A percentile compares a stretch with the other conserved stretches of the same genome.
phyloP scores from a whole-genome alignment of 2,329 filamentous ascomycete genomes.

The Aspergillus fumigatus region DNA sequence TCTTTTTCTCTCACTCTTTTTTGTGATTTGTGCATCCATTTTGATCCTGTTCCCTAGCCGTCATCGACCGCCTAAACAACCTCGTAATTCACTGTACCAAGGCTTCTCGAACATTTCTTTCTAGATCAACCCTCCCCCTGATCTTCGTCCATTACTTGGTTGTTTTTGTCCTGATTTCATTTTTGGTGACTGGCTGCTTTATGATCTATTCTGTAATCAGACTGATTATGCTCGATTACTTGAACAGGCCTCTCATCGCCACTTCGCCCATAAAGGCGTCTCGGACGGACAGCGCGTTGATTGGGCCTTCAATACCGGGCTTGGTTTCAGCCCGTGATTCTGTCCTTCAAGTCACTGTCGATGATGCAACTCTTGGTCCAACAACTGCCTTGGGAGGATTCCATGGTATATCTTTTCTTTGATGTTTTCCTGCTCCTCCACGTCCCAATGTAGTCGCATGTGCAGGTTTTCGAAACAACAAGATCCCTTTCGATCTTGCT shows the following conservation, averaged over 20 bases:
- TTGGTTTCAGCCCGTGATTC: slow-evolving; percentile 1
- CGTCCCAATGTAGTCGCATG: not conserved
- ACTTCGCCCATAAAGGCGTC: slow-evolving; percentile 12
- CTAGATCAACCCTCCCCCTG: not conserved
- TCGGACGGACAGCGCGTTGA: slow-evolving; percentile 8
- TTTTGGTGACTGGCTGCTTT: not conserved
- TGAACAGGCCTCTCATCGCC: slow-evolving; percentile 3
- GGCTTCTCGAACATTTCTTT: not conserved
- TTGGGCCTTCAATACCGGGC: slow-evolving; percentile 7
- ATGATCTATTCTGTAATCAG: not conserved
- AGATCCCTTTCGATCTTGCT: not conserved
- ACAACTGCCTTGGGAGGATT: not conserved
- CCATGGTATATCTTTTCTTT: not conserved
- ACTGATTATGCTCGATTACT: not conserved
- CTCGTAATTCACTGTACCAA: not conserved
- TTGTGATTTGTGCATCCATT: not conserved
- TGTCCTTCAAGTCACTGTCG: slow-evolving; percentile 3
- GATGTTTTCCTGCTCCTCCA: not conserved
- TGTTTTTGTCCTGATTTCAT: not conserved
- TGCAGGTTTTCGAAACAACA: not conserved
- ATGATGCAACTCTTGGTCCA: not conserved
- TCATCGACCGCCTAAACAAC: not conserved
- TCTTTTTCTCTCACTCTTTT: not conserved
- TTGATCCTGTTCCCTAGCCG: not conserved
- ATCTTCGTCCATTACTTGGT: not conserved